These are phyloP conservation scores for Magnusiomyces tetraspermus DNA, from an alignment of 1,139 yeast genomes.

Conservation along the genomic window DNA sequence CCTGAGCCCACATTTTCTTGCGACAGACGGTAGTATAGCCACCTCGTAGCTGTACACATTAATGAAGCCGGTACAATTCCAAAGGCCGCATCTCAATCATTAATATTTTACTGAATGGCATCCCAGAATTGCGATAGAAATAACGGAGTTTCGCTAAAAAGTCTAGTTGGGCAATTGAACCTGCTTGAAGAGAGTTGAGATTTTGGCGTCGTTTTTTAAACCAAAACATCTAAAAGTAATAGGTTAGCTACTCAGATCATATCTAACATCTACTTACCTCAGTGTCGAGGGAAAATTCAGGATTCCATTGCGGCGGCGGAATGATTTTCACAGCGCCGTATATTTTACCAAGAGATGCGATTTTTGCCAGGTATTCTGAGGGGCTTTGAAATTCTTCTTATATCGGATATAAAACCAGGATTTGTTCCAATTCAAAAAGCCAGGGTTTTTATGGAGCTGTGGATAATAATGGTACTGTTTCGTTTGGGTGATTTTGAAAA, in stretches of 20 bases:
- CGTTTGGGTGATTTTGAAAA: not conserved
- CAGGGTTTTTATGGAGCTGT: not conserved
- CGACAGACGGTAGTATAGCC: constrained; percentile 36
- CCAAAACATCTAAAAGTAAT: constrained; percentile 30
- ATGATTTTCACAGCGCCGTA: constrained; percentile 68
- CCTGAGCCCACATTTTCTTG: constrained; percentile 36
- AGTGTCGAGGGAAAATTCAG: constrained; percentile 39
- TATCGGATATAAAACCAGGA: constrained; percentile 43
- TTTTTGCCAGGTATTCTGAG: constrained; percentile 37
- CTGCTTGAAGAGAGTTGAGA: constrained; percentile 34
- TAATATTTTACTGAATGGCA: constrained; percentile 29
- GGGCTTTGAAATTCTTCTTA: constrained; percentile 44
- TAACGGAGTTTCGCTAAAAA: constrained; percentile 29
- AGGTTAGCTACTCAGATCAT: not conserved
- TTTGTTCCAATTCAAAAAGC: constrained; percentile 27
- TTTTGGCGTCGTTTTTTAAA: constrained; percentile 49
- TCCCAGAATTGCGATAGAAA: constrained; percentile 29
- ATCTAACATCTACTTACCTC: constrained; percentile 29
- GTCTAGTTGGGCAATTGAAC: constrained; percentile 22
- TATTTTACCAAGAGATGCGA: constrained; percentile 39
- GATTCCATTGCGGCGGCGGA: constrained; percentile 41
- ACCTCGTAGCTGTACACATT: constrained; percentile 32
- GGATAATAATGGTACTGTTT: not conserved
- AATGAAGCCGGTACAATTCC: constrained; percentile 32
- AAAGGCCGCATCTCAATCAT: constrained; percentile 32